Evolutionary conservation across 73 alveolate genomes (phyloP), one percentile per base, ranked within the genome.

Genomic region (Paramecium sonneborni): DNA sequence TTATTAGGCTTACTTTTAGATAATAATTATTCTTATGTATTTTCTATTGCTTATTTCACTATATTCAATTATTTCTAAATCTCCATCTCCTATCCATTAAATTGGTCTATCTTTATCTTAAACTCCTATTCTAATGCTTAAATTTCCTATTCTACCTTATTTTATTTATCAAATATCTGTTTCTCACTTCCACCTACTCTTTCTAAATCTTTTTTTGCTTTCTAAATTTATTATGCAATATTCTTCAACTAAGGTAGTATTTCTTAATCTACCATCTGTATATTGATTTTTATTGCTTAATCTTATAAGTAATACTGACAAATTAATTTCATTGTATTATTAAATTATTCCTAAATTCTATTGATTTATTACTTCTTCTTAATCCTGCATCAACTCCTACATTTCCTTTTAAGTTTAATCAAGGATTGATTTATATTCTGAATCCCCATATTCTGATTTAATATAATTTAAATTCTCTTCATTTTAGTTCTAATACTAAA

Each of bases 81-180:
- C 6, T 70, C 86, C 2, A 9, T 28, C 57, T 70, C 86, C 23
- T 70, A 28, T 4, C 6, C 15, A 11, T 26, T 18, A 23, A 70
- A 32, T 4, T 23, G 7, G 14, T 70, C 55, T 9, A 70, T 70
- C 26, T 70, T 70, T 32, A 2, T 35, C 37, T 70, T 70, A 70
- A 70, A 70, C 20, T 70, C 86, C 21, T 12, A 24, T 70, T 70
- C 86, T 14, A 70, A 21, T 70, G 26, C 3, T 70, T 70, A 70
- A 8, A 70, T 70, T 32, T 70, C 86, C 57, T 23, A 70, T 70
- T 70, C 86, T 35, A 70, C 34, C 23, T 70, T 70, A 32, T 70
- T 11, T 32, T 18, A 28, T 23, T 70, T 70, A 70, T 70, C 86
- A 21, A 9, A 35, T 9, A 18, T 3, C 1, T 56, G 86, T 70